Conservation (phyloP, 805 yeast genomes). For the Kluyveromyces lactis region DNA sequence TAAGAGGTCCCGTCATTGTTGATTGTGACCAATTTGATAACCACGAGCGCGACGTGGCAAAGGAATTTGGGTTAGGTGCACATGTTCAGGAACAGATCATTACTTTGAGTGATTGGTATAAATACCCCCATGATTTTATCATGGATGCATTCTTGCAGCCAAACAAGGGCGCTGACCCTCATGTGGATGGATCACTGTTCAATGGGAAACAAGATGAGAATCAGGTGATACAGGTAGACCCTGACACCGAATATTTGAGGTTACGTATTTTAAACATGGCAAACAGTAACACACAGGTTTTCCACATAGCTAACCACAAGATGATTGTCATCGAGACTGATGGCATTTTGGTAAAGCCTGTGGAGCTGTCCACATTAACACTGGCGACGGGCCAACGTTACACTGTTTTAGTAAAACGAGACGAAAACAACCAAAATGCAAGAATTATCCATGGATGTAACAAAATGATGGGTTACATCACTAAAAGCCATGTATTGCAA, state of each 20-base stretch:
- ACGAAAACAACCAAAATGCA: slow-evolving; percentile 35
- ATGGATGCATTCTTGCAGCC: slow-evolving; percentile 20
- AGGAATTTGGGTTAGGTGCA: neutral
- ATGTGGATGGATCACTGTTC: slow-evolving; percentile 18
- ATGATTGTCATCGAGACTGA: slow-evolving; percentile 52
- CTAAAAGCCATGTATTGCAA: slow-evolving; percentile 22
- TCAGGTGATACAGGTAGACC: slow-evolving; percentile 30
- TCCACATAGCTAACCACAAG: slow-evolving; percentile 45
- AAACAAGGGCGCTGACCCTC: slow-evolving; percentile 22
- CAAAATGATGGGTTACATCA: slow-evolving; percentile 41
- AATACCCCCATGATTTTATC: slow-evolving; percentile 34
- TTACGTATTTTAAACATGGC: slow-evolving; percentile 48
- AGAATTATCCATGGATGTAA: slow-evolving; percentile 45
- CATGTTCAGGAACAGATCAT: slow-evolving; percentile 22
- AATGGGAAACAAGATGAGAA: slow-evolving; percentile 16
- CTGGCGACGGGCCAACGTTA: slow-evolving; percentile 73
- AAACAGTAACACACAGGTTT: slow-evolving; percentile 47
- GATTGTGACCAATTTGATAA: slow-evolving; percentile 39
- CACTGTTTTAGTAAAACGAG: slow-evolving; percentile 50
- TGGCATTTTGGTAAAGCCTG: slow-evolving; percentile 47
- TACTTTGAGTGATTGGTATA: slow-evolving; percentile 57
- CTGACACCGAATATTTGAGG: slow-evolving; percentile 36
- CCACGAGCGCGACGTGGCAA: slow-evolving; percentile 26
- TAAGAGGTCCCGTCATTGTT: slow-evolving; percentile 42
- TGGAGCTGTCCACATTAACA: slow-evolving; percentile 38